Base-by-base conservation (phyloP, 2,329 filamentous ascomycete genomes). In the Neofusicoccum ribis region DNA sequence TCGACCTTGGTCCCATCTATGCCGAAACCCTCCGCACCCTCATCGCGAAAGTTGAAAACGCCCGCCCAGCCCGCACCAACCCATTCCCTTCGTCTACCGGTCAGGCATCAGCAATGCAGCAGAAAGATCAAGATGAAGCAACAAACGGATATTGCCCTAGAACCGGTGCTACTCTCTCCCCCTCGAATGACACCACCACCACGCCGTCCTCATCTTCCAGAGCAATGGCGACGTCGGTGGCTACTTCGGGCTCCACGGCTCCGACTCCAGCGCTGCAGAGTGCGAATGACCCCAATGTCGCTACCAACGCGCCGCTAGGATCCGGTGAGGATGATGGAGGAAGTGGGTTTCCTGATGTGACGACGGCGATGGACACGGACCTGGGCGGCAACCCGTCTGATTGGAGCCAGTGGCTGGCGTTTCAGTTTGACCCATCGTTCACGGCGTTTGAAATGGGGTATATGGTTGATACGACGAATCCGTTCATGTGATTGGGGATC, bases 381-480 rank as follows among this genome's bases (percentile, higher is more conserved):
- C 11, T 47, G 9, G 41, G 41, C 9, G 56, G 56, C 5, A 43
- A 23, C 7, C 56, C 56, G 17, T 31, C 56, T 34, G 61, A 64
- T 23, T 64, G 61, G 61, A 64, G 61, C 7, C 49, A 56, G 9
- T 64, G 61, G 61, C 20, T 64, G 31, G 61, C 61, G 3, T 64
- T 64, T n/a, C 61, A 64, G 27, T 46, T 64, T 3, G 61, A 64
- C 14, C 61, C 61, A 2, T 54, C 39, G 2, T 47, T 64, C 34
- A 47, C 61, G 17, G 61, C 50, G 8, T 64, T 64, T 17, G 61
- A 64, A 31, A 56, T 54, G 31, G 50, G 50, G 0, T 56, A 54
- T 31, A n/a, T 54, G 12, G 43, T 64, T 12, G 61, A 54, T 39
- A 14, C 43, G 39, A 31, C 39, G 50, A 47, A 37, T 31, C 61